A percentile compares a stretch with the other conserved stretches of the same genome.
Conservation (phyloP, 2,329 filamentous ascomycete genomes). For the Kalmusia sp. region DNA sequence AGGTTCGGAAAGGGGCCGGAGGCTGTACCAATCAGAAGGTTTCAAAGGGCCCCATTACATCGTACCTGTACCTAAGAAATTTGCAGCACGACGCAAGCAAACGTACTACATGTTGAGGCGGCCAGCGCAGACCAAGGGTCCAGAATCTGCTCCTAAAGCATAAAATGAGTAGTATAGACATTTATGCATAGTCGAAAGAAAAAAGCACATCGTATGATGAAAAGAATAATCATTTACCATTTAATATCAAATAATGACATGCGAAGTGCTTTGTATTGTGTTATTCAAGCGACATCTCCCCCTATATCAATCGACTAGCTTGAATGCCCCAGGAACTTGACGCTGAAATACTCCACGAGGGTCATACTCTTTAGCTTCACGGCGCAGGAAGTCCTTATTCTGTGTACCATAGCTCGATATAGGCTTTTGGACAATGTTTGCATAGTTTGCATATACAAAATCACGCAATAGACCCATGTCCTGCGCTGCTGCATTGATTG, state of each 20-base stretch:
- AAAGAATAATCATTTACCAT: no score
- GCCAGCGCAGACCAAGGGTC: not conserved
- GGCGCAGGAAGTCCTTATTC: constrained; percentile 25
- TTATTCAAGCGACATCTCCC: no score
- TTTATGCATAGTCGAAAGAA: no score
- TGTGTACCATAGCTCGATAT: constrained; percentile 30
- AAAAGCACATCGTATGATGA: no score
- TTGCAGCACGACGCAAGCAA: constrained; percentile 15
- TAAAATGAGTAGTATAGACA: no score
- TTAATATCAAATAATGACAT: no score
- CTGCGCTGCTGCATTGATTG: not conserved
- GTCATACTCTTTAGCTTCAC: constrained; percentile 37
- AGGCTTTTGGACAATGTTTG: constrained; percentile 36
- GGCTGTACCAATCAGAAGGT: constrained; percentile 12
- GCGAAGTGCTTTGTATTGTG: no score
- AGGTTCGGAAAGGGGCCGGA: constrained; percentile 11
- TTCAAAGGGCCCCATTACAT: constrained; percentile 9
- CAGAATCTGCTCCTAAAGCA: not conserved
- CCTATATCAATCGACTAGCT: constrained; percentile 10
- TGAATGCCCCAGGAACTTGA: constrained; percentile 37
- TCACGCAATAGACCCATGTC: not conserved
- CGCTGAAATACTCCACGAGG: constrained; percentile 38
- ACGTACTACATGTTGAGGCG: no score
- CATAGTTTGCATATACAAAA: constrained; percentile 24
- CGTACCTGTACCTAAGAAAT: constrained; percentile 13